Evolutionary conservation across 352 stramenopile genomes (phyloP), one percentile per base, ranked within the genome.

Genomic region (Phytophthora hybrid): DNA sequence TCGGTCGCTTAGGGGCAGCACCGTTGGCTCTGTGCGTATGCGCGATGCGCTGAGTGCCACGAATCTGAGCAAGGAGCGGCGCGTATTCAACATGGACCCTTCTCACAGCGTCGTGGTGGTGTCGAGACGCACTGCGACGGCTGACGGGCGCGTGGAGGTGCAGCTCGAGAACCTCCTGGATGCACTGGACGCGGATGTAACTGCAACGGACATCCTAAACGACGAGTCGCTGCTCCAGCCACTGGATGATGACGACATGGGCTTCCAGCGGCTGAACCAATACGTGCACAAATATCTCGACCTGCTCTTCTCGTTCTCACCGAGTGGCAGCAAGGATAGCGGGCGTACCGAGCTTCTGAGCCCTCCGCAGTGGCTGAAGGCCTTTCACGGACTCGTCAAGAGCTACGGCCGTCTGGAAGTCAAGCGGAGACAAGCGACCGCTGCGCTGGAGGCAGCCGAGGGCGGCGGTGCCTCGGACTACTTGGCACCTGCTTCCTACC

Each of bases 91-190:
- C 23, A 63, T 92, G 31, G 87, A 94, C 34, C 81, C 84, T n/a
- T 71, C 85, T 6, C 87, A 94, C 66, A 87, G 83, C 51, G 87
- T 91, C 0, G 83, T 91, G 9, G 76, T 94, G 18, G 73, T 94
- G 9, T 90, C 85, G 0, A 66, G 68, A 51, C 61, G 66, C 6
- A 74, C 78, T 6, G 73, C 61, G 6, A 85, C 74, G 6, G 56
- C 64, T 0, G 63, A 79, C 5, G 80, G 82, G 44, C 62, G 71
- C 16, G 49, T 81, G 2, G 83, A 86, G 26, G 58, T 55, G 1
- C 78, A 81, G 14, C 69, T 94, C 5, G 75, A 80, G 5, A 53
- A 79, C 16, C 66, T 92, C 47, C 58, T 94, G 3, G 76, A 84
- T 21, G 57, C 76, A 4, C 62, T 90, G 39, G 84, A 87, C 14